Evolutionary conservation across 139 green algal species (phyloP).

Genomic region (Coelastrella sp.): DNA sequence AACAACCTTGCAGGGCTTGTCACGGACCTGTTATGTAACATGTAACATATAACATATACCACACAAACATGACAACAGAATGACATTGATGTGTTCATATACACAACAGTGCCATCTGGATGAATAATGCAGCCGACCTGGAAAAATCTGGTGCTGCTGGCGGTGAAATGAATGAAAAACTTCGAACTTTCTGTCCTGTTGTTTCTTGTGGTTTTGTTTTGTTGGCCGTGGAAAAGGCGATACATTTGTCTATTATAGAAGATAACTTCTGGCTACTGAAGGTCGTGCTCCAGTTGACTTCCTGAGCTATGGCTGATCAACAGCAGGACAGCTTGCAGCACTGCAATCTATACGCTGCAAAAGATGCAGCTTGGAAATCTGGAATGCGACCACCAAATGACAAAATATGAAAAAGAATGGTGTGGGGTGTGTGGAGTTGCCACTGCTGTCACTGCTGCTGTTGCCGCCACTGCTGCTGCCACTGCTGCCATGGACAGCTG

Average conservation of each 20-base stretch:
- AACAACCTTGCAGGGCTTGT: slow-evolving; percentile 30
- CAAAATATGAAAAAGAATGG: too few species aligned
- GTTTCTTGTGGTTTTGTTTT: too few species aligned
- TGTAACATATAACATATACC: not conserved
- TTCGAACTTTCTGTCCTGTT: too few species aligned
- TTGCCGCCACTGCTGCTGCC: not conserved
- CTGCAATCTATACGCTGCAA: not conserved
- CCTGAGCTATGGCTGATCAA: too few species aligned
- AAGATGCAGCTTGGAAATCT: too few species aligned
- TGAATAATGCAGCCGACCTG: not conserved
- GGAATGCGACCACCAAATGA: too few species aligned
- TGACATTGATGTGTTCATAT: not conserved
- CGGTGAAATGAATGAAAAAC: too few species aligned
- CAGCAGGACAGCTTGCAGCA: not conserved
- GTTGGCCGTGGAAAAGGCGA: too few species aligned
- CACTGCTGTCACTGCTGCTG: not conserved
- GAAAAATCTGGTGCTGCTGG: not conserved
- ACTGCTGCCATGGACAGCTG: not conserved
- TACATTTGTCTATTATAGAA: too few species aligned
- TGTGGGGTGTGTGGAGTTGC: too few species aligned
- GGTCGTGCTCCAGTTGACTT: too few species aligned
- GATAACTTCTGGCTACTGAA: too few species aligned
- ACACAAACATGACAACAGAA: not conserved
- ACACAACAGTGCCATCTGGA: not conserved
- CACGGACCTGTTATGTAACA: slow-evolving; percentile 15